Evolutionary conservation across 176 grass and related monocot genomes (phyloP).

Genomic region (Oryza meyeriana): DNA sequence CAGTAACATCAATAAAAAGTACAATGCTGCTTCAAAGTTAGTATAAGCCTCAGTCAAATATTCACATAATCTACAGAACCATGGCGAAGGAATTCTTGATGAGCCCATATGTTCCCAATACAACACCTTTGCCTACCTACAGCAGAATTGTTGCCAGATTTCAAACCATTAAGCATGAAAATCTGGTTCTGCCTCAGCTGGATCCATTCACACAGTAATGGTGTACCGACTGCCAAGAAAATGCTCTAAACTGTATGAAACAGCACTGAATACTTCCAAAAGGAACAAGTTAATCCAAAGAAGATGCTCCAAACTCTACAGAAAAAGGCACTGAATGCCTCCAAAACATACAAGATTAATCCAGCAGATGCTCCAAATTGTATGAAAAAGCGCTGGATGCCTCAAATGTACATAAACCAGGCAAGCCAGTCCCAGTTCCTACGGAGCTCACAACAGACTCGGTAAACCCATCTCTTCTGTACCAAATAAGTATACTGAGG

Average conservation of each 20-base stretch:
- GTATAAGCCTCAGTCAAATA: not conserved
- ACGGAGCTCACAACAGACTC: not conserved
- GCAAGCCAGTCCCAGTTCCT: not conserved
- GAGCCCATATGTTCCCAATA: not conserved
- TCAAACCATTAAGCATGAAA: not conserved
- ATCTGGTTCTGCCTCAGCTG: not conserved
- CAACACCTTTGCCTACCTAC: not conserved
- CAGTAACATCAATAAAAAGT: not conserved
- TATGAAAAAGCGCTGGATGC: not conserved
- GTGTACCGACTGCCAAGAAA: not conserved
- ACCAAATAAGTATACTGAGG: not conserved
- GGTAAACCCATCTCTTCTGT: conserved; percentile 1
- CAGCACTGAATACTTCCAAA: conserved; percentile 1
- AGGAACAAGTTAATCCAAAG: not conserved
- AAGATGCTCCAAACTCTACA: not conserved
- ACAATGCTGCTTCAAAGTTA: not conserved
- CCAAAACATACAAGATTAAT: not conserved
- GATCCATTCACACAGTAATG: not conserved
- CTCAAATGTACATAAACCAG: conserved; percentile 6
- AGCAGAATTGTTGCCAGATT: not conserved
- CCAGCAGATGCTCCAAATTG: not conserved
- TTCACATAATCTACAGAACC: conserved; percentile 13
- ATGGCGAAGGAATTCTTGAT: not conserved
- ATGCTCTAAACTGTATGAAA: not conserved
- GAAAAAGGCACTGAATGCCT: not conserved